phyloP scores from a whole-genome alignment of 805 yeast genomes.

The Sugiyamaella qingdaonensis region DNA sequence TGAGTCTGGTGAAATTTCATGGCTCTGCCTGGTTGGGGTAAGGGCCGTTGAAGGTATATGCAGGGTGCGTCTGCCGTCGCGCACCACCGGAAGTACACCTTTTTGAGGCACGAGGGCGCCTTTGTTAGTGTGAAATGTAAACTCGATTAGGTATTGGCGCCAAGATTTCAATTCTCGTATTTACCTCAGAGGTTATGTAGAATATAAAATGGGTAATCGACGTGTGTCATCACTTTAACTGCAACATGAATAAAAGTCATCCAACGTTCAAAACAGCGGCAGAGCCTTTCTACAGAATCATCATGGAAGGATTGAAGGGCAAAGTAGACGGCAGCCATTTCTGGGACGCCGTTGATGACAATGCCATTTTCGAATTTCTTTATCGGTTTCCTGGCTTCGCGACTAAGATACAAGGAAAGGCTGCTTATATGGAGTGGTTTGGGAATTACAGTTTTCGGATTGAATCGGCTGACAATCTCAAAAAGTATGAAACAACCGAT shows the following conservation, averaged over 20 bases:
- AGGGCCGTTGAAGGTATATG: not conserved
- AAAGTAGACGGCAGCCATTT: not conserved
- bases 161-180: too few relatives aligned
- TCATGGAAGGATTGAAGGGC: not conserved
- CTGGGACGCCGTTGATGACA: not conserved
- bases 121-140: too few relatives aligned
- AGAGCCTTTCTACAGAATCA: not conserved
- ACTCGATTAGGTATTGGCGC: too few relatives aligned
- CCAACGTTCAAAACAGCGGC: not conserved
- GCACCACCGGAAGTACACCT: not conserved
- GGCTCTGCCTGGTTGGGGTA: not conserved
- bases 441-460: not conserved
- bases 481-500: not conserved
- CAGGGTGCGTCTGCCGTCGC: not conserved
- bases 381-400: not conserved
- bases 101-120: too few relatives aligned
- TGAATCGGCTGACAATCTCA: not conserved
- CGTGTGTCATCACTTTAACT: too few relatives aligned
- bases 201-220: too few relatives aligned
- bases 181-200: too few relatives aligned
- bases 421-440: conserved; percentile 1
- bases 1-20: too few relatives aligned
- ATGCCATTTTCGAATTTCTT: not conserved
- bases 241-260: not conserved
- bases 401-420: not conserved